A percentile compares a stretch with the other conserved stretches of the same genome.
phyloP scores from a whole-genome alignment of 805 yeast genomes.

The Hanseniaspora osmophila region DNA sequence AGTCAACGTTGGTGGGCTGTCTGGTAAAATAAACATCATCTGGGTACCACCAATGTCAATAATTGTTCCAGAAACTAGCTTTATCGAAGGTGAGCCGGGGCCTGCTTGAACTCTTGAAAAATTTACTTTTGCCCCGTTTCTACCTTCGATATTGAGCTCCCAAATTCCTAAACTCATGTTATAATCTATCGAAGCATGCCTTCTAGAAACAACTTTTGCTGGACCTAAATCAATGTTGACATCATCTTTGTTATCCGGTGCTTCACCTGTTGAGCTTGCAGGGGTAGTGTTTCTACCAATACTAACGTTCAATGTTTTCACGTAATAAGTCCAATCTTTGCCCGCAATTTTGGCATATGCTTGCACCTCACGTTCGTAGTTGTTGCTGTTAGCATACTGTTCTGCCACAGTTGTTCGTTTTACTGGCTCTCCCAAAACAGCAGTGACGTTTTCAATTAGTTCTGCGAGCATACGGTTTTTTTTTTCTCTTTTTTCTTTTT shows the following conservation, averaged over 20 bases:
- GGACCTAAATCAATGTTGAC: constrained; percentile 89
- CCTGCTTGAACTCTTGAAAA: constrained; percentile 36
- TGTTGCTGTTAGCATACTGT: constrained; percentile 60
- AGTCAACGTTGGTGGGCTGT: constrained; percentile 59
- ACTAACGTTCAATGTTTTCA: constrained; percentile 55
- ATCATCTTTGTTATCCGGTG: constrained; percentile 1
- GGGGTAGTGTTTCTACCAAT: constrained; percentile 70
- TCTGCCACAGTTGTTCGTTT: constrained; percentile 64
- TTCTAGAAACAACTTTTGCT: constrained; percentile 88
- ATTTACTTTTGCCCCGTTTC: constrained; percentile 90
- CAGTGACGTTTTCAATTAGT: constrained; percentile 59
- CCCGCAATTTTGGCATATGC: constrained; percentile 97
- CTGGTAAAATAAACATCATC: constrained; percentile 97
- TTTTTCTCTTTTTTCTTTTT: background rate
- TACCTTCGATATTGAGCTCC: constrained; percentile 73
- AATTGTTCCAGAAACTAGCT: constrained; percentile 74
- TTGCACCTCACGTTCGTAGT: constrained; percentile 60
- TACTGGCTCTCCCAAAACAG: constrained; percentile 55
- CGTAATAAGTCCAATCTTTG: constrained; percentile 84
- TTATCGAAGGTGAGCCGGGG: constrained; percentile 31
- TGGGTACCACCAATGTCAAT: constrained; percentile 94
- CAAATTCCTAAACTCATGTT: constrained; percentile 63
- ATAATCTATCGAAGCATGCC: constrained; percentile 74
- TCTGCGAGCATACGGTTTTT: constrained; percentile 22
- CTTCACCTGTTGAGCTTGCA: background rate